Evolutionary conservation across 352 stramenopile genomes (phyloP).

Genomic region (Plasmopara viticola): DNA sequence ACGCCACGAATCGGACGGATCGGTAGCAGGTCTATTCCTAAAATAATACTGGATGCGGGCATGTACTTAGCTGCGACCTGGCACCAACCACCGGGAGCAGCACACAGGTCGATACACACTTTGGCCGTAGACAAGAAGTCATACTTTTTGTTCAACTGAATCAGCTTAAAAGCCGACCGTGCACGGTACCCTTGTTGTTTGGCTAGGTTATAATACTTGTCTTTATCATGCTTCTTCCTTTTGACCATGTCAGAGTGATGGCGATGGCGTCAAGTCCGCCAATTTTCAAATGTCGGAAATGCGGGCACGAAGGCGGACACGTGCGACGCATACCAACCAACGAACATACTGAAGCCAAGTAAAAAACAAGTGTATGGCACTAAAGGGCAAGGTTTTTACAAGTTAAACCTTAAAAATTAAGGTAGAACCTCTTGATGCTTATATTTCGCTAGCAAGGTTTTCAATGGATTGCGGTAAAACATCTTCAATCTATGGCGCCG

Average conservation of each 20-base stretch:
- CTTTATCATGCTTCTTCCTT: slow-evolving; percentile 98
- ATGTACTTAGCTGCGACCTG: slow-evolving; percentile 90
- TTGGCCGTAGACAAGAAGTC: slow-evolving; percentile 94
- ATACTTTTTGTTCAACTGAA: slow-evolving; percentile 99
- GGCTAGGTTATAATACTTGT: slow-evolving; percentile 99
- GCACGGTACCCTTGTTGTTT: slow-evolving; percentile 98
- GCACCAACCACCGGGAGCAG: slow-evolving; percentile 97
- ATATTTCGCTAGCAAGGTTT: too few relatives aligned
- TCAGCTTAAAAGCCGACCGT: slow-evolving; percentile 99
- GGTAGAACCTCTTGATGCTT: neutral
- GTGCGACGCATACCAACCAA: slow-evolving; percentile 21
- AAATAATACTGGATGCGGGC: slow-evolving; percentile 93
- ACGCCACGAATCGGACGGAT: slow-evolving; percentile 96
- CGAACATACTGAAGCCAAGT: slow-evolving; percentile 29
- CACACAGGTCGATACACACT: slow-evolving; percentile 98
- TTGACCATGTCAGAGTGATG: slow-evolving; percentile 75
- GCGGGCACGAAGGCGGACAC: neutral
- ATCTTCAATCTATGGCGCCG: neutral
- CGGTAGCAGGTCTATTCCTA: slow-evolving; percentile 97
- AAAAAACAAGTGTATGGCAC: slow-evolving; percentile 2
- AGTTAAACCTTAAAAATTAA: slow-evolving; percentile 13
- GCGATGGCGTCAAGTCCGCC: slow-evolving; percentile 4
- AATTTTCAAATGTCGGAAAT: slow-evolving; percentile 25
- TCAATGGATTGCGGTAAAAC: neutral
- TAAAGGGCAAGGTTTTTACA: slow-evolving; percentile 12